Evolutionary conservation across 1,139 yeast species (phyloP), one percentile per base, ranked within the genome.

Genomic region (Taphrina confusa): DNA sequence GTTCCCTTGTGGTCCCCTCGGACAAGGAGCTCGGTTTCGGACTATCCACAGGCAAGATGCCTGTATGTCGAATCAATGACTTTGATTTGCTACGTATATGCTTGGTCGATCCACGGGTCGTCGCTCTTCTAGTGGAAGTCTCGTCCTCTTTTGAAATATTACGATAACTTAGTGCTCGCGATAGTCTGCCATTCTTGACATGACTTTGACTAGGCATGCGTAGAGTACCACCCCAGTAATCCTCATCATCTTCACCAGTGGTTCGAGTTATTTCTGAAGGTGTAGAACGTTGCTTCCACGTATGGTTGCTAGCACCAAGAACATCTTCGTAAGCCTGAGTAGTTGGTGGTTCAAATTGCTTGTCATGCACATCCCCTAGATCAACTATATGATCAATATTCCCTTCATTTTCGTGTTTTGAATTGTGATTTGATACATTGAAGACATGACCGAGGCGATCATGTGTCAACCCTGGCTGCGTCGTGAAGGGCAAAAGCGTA

Each of bases 11-110:
- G 9, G 14, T 34, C 22, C 3, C 12, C 12, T 39, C 56, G 20
- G 16, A 14, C 12, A n/a, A 52, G 25, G 16, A 16, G 28, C 23
- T 28, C 22, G 33, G 12, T 9, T 30, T 39, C 25, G 37, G 31
- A 27, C 37, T 31, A 20, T 37, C 52, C 9, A 11, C 11, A 6
- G 14, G 22, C 11, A 46, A 12, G 22, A 27, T 9, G 11, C 42
- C 39, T 3, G 31, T 18, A 11, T 54, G 58, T 12, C 58, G 31
- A 3, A 54, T 25, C 36, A 54, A 16, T 16, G 58, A 54, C 18
- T 36, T 31, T 11, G 58, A 54, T 16, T 54, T 42, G 16, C 50
- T 54, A 12, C 58, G 30, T 14, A 44, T 27, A 12, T 54, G 58
- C 18, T 27, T 39, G 12, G 20, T 28, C 12, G 25, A n/a, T 4